Conservation (phyloP, 2,329 filamentous ascomycete genomes). For the Rhinocladiella mackenziei region DNA sequence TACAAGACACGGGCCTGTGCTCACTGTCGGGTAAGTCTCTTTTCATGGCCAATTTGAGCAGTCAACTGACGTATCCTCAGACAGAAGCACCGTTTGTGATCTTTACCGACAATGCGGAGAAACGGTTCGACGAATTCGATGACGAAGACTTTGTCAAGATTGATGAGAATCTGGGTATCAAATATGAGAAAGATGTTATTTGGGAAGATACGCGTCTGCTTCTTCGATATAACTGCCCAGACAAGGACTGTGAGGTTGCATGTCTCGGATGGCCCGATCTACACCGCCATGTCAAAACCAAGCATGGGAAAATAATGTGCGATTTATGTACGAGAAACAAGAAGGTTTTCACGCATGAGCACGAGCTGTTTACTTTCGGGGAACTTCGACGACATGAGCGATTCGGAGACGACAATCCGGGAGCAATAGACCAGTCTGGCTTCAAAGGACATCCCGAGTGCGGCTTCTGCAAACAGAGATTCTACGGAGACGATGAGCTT, state of each 20-base stretch:
- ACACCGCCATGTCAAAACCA: conserved; percentile 73
- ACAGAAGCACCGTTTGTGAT: conserved; percentile 65
- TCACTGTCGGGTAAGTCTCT: conserved; percentile 74
- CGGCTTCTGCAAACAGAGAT: conserved; percentile 83
- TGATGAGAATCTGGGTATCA: conserved; percentile 85
- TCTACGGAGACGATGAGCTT: conserved; percentile 94
- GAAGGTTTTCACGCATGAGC: conserved; percentile 97
- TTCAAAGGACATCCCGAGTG: conserved; percentile 96
- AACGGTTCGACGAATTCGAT: conserved; percentile 80
- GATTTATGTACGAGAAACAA: conserved; percentile 91
- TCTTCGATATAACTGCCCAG: conserved; percentile 91
- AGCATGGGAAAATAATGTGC: conserved; percentile 70
- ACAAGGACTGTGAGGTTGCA: conserved; percentile 75
- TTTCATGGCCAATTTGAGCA: background rate
- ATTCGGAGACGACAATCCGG: conserved; percentile 84
- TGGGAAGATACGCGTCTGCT: conserved; percentile 85
- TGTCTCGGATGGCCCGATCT: conserved; percentile 76
- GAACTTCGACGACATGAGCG: conserved; percentile 85
- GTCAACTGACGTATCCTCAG: conserved; percentile 25
- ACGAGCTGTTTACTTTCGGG: conserved; percentile 79
- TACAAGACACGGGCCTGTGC: conserved; percentile 97
- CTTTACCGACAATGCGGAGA: conserved; percentile 80
- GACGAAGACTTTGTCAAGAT: conserved; percentile 68
- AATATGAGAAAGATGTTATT: conserved; percentile 83
- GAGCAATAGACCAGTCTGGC: conserved; percentile 84